phyloP scores from a whole-genome alignment of 805 yeast species.

The Lachancea waltii region DNA sequence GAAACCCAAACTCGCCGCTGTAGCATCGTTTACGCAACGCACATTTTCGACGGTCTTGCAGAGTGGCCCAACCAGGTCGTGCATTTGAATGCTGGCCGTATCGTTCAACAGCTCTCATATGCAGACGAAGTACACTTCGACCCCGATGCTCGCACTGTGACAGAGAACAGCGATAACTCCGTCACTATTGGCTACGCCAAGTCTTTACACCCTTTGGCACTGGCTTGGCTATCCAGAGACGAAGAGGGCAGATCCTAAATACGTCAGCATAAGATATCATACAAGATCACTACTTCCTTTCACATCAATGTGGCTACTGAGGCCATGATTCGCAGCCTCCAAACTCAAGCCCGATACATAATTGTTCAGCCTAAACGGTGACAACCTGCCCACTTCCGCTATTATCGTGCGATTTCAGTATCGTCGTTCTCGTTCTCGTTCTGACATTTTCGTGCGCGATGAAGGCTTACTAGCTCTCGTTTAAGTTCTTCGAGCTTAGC shows the following conservation, averaged over 20 bases:
- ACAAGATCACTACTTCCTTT: neutral
- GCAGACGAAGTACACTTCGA: constrained; percentile 31
- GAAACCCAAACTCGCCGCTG: constrained; percentile 69
- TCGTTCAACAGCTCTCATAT: constrained; percentile 34
- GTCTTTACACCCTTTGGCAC: constrained; percentile 66
- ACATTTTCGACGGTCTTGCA: constrained; percentile 91
- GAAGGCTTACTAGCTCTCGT: neutral
- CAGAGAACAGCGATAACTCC: constrained; percentile 11
- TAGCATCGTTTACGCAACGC: constrained; percentile 88
- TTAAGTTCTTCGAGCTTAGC: neutral
- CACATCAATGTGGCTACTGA: no score
- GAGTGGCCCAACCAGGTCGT: constrained; percentile 82
- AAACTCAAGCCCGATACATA: neutral
- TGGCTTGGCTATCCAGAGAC: constrained; percentile 57
- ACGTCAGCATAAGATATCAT: neutral
- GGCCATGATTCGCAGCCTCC: neutral
- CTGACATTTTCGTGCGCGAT: neutral
- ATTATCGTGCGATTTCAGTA: neutral
- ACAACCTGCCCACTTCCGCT: neutral
- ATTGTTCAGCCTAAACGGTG: neutral
- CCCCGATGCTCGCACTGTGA: constrained; percentile 12
- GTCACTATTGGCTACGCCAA: constrained; percentile 30
- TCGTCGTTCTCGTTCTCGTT: no score
- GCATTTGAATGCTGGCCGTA: constrained; percentile 68
- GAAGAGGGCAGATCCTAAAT: no score